Percentiles rank a stretch among this genome's conserved stretches.
Evolutionary conservation across 257 asterid genomes (phyloP).

Genomic region (Coffea canephora): DNA sequence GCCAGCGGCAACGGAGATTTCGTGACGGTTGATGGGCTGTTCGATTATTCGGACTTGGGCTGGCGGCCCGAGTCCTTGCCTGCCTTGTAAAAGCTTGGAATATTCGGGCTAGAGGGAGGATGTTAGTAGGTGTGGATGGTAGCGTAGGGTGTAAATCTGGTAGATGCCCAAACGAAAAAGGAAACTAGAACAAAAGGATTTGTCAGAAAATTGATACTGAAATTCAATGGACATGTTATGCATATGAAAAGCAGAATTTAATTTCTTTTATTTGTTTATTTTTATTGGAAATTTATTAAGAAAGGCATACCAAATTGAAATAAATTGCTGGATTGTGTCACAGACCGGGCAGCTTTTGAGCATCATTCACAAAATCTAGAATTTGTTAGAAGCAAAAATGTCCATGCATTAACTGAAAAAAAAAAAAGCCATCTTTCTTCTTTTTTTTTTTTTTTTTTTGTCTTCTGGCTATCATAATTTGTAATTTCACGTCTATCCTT

Average conservation of each 20-base stretch:
- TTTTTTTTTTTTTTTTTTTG: too few species aligned
- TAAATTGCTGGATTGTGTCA: too few species aligned
- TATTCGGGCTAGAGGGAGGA: background rate
- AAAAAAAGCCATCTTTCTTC: too few species aligned
- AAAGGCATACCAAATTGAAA: background rate
- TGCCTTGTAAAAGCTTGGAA: constrained; percentile 20
- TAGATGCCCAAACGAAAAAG: background rate
- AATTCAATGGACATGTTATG: background rate
- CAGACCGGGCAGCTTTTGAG: too few species aligned
- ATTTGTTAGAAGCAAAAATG: too few species aligned
- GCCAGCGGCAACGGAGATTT: constrained; percentile 16
- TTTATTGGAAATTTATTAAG: background rate
- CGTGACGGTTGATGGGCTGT: constrained; percentile 33
- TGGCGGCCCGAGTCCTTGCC: constrained; percentile 40
- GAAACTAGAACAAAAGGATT: background rate
- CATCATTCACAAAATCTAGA: too few species aligned
- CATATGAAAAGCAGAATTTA: background rate
- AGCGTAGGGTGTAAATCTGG: constrained; percentile 24
- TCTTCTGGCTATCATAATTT: too few species aligned
- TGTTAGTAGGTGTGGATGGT: constrained; percentile 18
- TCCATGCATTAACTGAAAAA: too few species aligned
- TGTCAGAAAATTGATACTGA: background rate
- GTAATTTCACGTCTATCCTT: too few species aligned
- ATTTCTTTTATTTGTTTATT: background rate
- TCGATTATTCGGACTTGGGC: constrained; percentile 29